Evolutionary conservation across 2,329 filamentous ascomycete species (phyloP).

Genomic region (Fusarium brevicatenulatum): DNA sequence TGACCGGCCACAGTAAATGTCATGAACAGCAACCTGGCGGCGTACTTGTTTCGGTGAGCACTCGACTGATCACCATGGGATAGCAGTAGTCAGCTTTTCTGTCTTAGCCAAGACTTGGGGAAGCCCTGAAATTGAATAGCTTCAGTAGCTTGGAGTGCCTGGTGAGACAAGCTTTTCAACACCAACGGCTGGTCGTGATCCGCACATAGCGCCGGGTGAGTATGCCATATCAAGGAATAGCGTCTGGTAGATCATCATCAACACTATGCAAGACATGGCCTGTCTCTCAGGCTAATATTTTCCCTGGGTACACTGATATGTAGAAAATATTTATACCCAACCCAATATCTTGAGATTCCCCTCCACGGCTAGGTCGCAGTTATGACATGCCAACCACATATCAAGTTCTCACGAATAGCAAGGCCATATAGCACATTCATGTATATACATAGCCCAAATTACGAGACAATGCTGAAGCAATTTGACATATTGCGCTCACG

Average conservation of each 20-base stretch:
- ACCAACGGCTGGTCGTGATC: conserved; percentile 8
- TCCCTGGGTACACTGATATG: neutral
- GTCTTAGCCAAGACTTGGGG: neutral
- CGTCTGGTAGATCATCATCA: conserved; percentile 7
- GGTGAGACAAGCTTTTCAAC: neutral
- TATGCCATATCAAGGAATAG: conserved; percentile 14
- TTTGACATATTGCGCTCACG: neutral
- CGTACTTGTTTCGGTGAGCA: neutral
- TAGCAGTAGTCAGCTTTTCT: neutral
- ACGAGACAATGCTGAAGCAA: neutral
- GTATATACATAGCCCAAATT: neutral
- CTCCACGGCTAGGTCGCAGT: neutral
- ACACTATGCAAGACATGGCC: neutral
- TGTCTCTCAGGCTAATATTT: neutral
- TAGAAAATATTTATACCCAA: neutral
- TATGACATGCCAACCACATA: neutral
- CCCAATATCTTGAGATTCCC: neutral
- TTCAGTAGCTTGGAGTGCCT: neutral
- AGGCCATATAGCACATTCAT: neutral
- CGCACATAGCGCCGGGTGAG: neutral
- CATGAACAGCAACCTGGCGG: neutral
- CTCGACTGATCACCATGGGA: neutral
- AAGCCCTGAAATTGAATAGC: neutral
- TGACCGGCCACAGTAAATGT: neutral
- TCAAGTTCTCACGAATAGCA: neutral